phyloP scores from a whole-genome alignment of 345 rosid species.

The Raphanus sativus region DNA sequence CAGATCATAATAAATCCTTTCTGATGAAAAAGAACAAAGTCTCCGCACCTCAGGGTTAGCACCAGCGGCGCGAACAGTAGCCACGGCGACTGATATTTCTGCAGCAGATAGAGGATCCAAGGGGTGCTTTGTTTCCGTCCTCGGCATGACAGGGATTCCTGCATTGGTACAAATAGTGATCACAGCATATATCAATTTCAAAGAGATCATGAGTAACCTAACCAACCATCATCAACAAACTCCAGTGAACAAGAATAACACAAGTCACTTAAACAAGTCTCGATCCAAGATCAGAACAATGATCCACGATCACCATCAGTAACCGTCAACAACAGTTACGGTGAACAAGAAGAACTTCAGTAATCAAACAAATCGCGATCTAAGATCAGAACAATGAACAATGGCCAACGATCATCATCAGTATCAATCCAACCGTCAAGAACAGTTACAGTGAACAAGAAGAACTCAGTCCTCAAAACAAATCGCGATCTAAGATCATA shows the following conservation, averaged over 20 bases:
- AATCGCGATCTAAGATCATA: not conserved
- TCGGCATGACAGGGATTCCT: constrained; percentile 64
- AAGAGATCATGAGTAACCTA: not conserved
- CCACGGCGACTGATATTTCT: constrained; percentile 86
- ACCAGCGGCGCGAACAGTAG: constrained; percentile 91
- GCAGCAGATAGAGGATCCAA: constrained; percentile 87
- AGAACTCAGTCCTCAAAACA: not conserved
- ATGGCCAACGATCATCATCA: not conserved
- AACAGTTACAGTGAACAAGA: not conserved
- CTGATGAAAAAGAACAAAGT: not conserved
- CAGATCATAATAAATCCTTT: not conserved
- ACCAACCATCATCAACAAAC: constrained; percentile 5
- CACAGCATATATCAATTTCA: constrained; percentile 14
- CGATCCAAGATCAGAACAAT: constrained; percentile 8
- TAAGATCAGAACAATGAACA: not conserved
- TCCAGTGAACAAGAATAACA: constrained; percentile 8
- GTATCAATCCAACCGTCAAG: not conserved
- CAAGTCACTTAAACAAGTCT: not conserved
- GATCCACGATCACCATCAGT: not conserved
- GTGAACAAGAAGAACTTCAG: constrained; percentile 6
- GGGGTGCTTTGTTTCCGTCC: constrained; percentile 82
- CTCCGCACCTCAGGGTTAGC: constrained; percentile 78
- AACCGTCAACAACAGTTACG: constrained; percentile 5
- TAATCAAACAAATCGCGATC: not conserved
- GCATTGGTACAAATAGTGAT: constrained; percentile 23